Percentiles rank a stretch among this genome's conserved stretches.
Evolutionary conservation across 1,284 basidiomycete genomes (phyloP).

Genomic region (Boletellus deceptivus): DNA sequence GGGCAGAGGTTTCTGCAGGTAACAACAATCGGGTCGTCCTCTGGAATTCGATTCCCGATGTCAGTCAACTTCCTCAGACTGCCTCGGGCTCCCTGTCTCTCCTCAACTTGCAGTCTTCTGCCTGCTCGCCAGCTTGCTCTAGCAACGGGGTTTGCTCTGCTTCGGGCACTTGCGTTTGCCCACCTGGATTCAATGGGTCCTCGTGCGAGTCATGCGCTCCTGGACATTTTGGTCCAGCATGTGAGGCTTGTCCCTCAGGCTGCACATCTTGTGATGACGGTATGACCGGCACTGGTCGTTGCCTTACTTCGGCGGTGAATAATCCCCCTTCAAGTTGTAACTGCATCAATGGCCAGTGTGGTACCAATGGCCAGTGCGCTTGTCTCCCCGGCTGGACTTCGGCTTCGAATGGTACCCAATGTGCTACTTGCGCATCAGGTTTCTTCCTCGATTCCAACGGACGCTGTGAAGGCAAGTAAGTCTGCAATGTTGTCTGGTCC

Average conservation of each 20-base stretch:
- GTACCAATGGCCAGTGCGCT: constrained; percentile 60
- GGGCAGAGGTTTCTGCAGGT: constrained; percentile 59
- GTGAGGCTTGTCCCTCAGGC: constrained; percentile 62
- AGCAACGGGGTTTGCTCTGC: constrained; percentile 66
- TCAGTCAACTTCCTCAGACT: constrained; percentile 57
- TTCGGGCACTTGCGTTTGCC: constrained; percentile 67
- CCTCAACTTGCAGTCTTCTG: constrained; percentile 63
- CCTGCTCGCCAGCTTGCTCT: constrained; percentile 71
- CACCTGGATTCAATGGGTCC: constrained; percentile 68
- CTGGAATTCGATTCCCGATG: constrained; percentile 78
- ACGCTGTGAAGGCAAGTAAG: constrained; percentile 62
- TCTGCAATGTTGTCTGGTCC: neutral
- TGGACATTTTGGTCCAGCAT: constrained; percentile 71
- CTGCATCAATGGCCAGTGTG: constrained; percentile 75
- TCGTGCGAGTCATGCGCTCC: constrained; percentile 73
- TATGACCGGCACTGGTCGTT: constrained; percentile 68
- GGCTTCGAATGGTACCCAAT: constrained; percentile 66
- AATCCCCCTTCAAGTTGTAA: constrained; percentile 67
- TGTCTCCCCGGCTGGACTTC: constrained; percentile 77
- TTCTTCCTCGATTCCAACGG: constrained; percentile 71
- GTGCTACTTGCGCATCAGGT: constrained; percentile 67
- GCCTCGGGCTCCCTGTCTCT: constrained; percentile 50
- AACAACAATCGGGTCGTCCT: constrained; percentile 57
- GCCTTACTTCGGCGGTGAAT: constrained; percentile 49
- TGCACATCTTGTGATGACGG: constrained; percentile 75